Base-by-base conservation (phyloP, 2,329 filamentous ascomycete genomes). In the Ophiostoma pallidulum region DNA sequence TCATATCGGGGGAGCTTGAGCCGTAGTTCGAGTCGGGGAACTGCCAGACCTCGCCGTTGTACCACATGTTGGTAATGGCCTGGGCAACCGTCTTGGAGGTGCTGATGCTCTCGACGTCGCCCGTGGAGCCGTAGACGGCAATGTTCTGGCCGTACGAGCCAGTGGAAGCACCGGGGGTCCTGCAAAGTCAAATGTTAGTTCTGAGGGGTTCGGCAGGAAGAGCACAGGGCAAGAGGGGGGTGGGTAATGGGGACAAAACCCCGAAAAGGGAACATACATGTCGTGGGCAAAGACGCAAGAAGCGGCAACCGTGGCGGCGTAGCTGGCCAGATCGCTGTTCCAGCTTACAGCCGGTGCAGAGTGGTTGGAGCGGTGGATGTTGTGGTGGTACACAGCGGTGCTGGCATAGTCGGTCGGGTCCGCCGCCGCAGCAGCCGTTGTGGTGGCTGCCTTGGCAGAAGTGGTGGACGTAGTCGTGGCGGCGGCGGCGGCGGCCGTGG, bases 121-220 rank as follows among this genome's bases (percentile, higher is more conserved):
- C 65, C 24, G 65, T 64, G 41, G 64, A 65, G 41, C 67, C 74
- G 61, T 64, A 73, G 56, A 82, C 81, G 60, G 86, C 91, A 50
- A 97, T 82, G 75, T 97, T 98, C 71, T 98, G 92, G 54, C 92
- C 92, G 61, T 92, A 94, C 38, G 75, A 72, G 47, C 78, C 79
- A 24, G 41, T 50, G 13, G n/a, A 29, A 43, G 69, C 72, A 53
- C 77, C 77, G 40, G 75, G 69, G 22, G 69, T 63, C 57, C 75
- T 80, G 57, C 50, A 32, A 16, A 18, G n/a, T n/a, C 8, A 40
- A 29, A 49, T n/a, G 24, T n/a, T 8, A 29, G 8, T 14, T 33
- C 12, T n/a, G n/a, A n/a, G n/a, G n/a, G n/a, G n/a, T n/a, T n/a
- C n/a, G n/a, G n/a, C n/a, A n/a, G n/a, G n/a, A n/a, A n/a, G n/a